Evolutionary conservation across 805 yeast genomes (phyloP).

Genomic region (Schizosaccharomyces japonicus): DNA sequence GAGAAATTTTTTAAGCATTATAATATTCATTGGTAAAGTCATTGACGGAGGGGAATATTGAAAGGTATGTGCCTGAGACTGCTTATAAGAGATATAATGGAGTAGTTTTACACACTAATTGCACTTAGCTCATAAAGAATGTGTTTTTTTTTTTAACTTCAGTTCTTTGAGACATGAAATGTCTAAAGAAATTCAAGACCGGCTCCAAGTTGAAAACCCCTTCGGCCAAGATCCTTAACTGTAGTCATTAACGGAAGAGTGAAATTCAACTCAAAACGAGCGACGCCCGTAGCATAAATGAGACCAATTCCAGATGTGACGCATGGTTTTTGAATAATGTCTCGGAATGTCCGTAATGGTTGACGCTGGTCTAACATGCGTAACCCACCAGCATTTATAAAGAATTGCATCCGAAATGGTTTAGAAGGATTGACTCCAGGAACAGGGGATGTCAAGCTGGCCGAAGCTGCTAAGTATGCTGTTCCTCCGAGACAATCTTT

Average conservation of each 20-base stretch:
- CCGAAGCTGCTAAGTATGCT: slow-evolving; percentile 30
- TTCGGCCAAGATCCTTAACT: slow-evolving; percentile 27
- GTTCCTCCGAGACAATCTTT: slow-evolving; percentile 47
- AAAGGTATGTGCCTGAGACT: too few species aligned
- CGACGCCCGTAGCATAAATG: slow-evolving; percentile 36
- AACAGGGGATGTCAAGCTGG: slow-evolving; percentile 33
- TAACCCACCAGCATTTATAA: slow-evolving; percentile 42
- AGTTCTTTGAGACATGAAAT: too few species aligned
- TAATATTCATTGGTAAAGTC: too few species aligned
- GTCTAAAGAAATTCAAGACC: slow-evolving; percentile 32
- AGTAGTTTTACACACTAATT: too few species aligned
- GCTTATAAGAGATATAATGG: too few species aligned
- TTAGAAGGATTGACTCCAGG: slow-evolving; percentile 27
- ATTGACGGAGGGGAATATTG: too few species aligned
- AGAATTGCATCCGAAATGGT: slow-evolving; percentile 38
- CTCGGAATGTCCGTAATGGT: slow-evolving; percentile 10
- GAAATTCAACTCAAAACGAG: slow-evolving; percentile 43
- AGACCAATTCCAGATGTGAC: slow-evolving; percentile 36
- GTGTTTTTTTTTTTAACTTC: too few species aligned
- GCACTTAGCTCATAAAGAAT: too few species aligned
- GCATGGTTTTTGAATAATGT: slow-evolving; percentile 22
- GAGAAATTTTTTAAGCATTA: too few species aligned
- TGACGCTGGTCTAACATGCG: slow-evolving; percentile 12
- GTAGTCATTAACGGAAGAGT: slow-evolving; percentile 35
- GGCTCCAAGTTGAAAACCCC: slow-evolving; percentile 45